These are phyloP conservation scores for Aspergillus uvarum DNA, from an alignment of 2,329 filamentous ascomycete species.

Conservation along the genomic window DNA sequence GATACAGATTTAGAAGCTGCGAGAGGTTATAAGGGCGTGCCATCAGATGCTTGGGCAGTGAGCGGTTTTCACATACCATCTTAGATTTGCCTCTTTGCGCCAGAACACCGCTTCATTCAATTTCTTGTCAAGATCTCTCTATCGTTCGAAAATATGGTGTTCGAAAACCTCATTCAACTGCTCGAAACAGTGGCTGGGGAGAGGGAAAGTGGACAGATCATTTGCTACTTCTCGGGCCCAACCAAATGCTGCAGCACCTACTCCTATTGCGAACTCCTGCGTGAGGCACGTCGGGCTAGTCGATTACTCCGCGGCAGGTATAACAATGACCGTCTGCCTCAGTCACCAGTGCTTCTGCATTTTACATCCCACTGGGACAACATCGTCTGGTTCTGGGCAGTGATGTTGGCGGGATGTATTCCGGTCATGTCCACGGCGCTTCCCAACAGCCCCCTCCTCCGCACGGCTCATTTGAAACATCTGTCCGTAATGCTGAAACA, in stretches of 20 bases:
- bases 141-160: neutral
- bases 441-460: constrained; percentile 26
- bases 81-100: no score
- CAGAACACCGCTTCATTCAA: no score
- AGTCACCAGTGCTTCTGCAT: constrained; percentile 24
- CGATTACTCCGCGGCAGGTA: constrained; percentile 2
- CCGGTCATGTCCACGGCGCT: constrained; percentile 41
- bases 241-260: neutral
- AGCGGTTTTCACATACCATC: no score
- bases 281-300: constrained; percentile 11
- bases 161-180: constrained; percentile 12
- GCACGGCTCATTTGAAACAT: constrained; percentile 32
- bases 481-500: constrained; percentile 20
- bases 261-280: constrained; percentile 9
- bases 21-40: no score
- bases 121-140: no score
- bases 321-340: no score
- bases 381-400: constrained; percentile 46
- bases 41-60: no score
- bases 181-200: constrained; percentile 6
- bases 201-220: constrained; percentile 5
- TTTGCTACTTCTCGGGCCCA: constrained; percentile 10
- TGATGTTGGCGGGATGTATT: constrained; percentile 36
- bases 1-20: no score
- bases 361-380: constrained; percentile 40